phyloP scores from a whole-genome alignment of 257 asterid genomes.

The Marsdenia floribunda region DNA sequence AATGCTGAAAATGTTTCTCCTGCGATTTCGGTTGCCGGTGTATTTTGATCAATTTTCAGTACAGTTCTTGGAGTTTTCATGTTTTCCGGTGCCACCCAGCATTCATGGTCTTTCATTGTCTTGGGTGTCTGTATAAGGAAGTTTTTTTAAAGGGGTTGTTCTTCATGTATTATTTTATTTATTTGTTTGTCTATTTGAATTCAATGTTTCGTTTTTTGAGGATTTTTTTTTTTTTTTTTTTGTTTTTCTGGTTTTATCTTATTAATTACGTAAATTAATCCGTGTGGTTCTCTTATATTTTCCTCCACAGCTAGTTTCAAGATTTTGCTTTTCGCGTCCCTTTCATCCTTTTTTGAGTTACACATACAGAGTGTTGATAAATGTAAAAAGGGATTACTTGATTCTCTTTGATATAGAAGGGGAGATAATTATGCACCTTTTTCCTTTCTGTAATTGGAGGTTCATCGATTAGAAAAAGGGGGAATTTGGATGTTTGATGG shows the following conservation, averaged over 20 bases:
- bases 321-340: not conserved
- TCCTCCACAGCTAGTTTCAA: not conserved
- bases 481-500: constrained; percentile 36
- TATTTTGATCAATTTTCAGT: constrained; percentile 38
- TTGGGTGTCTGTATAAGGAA: not conserved
- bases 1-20: constrained; percentile 76
- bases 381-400: not conserved
- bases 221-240: too few relatives aligned
- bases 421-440: not conserved
- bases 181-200: constrained; percentile 1
- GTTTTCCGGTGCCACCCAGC: constrained; percentile 78
- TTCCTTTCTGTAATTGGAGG: not conserved
- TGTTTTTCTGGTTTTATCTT: constrained; percentile 14
- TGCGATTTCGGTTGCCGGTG: constrained; percentile 77
- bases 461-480: too few relatives aligned
- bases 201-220: not conserved
- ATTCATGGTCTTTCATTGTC: constrained; percentile 52
- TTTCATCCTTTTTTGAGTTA: not conserved
- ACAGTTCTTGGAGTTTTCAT: constrained; percentile 64
- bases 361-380: not conserved
- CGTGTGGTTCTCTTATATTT: not conserved
- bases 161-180: constrained; percentile 3
- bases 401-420: not conserved
- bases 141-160: not conserved
- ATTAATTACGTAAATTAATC: not conserved